Base-by-base conservation (phyloP, 2,329 filamentous ascomycete species). In the Plectosphaerella sp. region DNA sequence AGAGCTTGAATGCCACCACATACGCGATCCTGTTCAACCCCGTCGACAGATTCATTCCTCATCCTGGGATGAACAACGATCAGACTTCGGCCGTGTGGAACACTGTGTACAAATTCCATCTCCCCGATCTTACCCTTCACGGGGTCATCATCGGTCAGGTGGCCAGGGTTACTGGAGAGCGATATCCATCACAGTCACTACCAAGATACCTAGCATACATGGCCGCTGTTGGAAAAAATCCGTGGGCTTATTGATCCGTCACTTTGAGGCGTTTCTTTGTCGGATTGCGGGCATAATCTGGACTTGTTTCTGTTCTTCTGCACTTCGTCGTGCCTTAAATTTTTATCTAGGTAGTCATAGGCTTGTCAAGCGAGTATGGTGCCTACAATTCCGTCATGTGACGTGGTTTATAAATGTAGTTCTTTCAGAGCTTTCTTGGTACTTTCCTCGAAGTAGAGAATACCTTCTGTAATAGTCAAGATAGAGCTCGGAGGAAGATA, bases 91-190 rank as follows among this genome's bases (percentile, higher is more conserved):
- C 36, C n/a, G 36, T 39, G 12, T 39, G 36, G 36, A 39, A 39
- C 36, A 39, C 6, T 16, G 52, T 54, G 25, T 52, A 56, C 49
- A 52, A 54, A 25, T 56, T 54, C 12, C 28, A 49, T 12, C 14
- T 24, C 4, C 54, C 54, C 2, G 54, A 56, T 9, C 48, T 49
- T 28, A 22, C 43, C 18, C 24, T 45, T 12, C 8, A 22, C 18
- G 18, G 12, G 43, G 43, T 28, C 12, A 45, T 18, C 18, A 28
- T 45, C 18, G 18, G 11, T 16, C 11, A 45, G 18, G 18, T 22
- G 12, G 43, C 43, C 14, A 18, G 18, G 18, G 12, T 45, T 16
- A 22, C 43, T 45, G 12, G 15, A 14, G 12, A 45, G 18, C 18
- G 43, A 45, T 45, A 45, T 45, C 43, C 43, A 14, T 45, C 43